Base-by-base conservation (phyloP, 345 rosid species). In the Heritiera littoralis region DNA sequence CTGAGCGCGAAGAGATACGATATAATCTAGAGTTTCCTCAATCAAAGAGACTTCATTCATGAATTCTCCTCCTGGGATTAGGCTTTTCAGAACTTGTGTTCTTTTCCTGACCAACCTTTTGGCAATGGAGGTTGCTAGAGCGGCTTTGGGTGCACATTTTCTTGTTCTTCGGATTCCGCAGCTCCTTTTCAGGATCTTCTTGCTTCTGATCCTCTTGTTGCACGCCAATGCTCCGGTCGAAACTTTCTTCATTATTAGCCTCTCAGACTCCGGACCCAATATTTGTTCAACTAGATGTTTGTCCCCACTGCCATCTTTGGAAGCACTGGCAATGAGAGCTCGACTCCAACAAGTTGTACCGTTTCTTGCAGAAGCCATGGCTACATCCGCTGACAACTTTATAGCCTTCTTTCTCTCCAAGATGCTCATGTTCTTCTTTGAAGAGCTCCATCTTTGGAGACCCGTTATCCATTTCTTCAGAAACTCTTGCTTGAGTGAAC, bases 11-110 rank as follows among this genome's bases (percentile, higher is more conserved):
- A 94, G 94, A 69, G 89, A 89, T 23, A 89, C 56, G 17, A 93
- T 87, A 81, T 94, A 94, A 75, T 93, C 98, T 84, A 94, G 90
- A 88, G 97, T 89, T 87, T 94, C 98, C 86, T 82, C 83, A 75
- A 94, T 85, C 85, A 94, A 84, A 68, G 86, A 84, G 18, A 81
- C 73, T 35, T 86, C 87, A 77, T 91, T 89, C 83, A 92, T 87
- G 43, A 85, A 83, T 65, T 89, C 88, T 6, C 98, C 97, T 6
- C 98, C 97, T 0, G 97, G 97, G n/a, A 92, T 86, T 6, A 95
- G 77, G 77, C 84, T 85, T 86, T 87, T 92, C 70, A 95, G 85
- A 78, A 91, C 64, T 20, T 85, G 82, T 18, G 87, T 89, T 81
- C 95, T 88, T 84, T 87, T 87, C 81, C 83, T 89, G 66, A 91